These are phyloP conservation scores for Globisporangium mamillatum DNA, from an alignment of 352 stramenopile species.

Conservation along the genomic window DNA sequence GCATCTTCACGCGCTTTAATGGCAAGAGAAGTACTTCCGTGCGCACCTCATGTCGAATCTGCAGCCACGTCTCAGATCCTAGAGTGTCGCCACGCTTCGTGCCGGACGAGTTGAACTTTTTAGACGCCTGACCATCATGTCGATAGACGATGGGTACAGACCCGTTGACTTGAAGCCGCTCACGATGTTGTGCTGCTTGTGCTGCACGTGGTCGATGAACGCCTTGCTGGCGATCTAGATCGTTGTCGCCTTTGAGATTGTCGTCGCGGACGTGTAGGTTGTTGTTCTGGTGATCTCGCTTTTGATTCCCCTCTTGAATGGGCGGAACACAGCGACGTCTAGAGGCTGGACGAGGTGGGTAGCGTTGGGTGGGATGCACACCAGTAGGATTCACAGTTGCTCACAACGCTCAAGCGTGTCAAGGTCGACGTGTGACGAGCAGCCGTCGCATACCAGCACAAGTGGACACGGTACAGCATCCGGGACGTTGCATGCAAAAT, in stretches of 20 bases:
- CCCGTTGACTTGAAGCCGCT: conserved; percentile 9
- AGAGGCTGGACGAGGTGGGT: conserved; percentile 10
- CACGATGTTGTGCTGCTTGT: conserved; percentile 11
- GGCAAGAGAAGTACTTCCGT: conserved; percentile 7
- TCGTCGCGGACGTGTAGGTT: not conserved
- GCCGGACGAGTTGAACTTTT: conserved; percentile 4
- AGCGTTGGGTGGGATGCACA: conserved; percentile 6
- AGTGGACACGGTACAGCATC: not conserved
- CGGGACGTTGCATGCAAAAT: conserved; percentile 1
- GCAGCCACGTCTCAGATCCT: conserved; percentile 12
- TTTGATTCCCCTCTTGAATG: conserved; percentile 3
- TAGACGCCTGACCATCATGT: conserved; percentile 12
- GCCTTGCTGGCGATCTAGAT: conserved; percentile 9
- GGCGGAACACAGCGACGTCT: conserved; percentile 6
- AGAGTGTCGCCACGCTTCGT: conserved; percentile 6
- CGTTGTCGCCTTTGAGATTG: not conserved
- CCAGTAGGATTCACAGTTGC: not conserved
- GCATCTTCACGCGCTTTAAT: not conserved
- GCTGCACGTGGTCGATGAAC: conserved; percentile 9
- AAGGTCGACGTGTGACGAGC: not conserved
- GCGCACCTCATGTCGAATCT: conserved; percentile 6
- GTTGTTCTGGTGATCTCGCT: not conserved
- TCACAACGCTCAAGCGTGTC: conserved; percentile 1
- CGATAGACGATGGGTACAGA: conserved; percentile 11
- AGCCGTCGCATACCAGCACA: not conserved